Evolutionary conservation across 73 alveolate species (phyloP).

Genomic region (Tetrahymena elliotti): DNA sequence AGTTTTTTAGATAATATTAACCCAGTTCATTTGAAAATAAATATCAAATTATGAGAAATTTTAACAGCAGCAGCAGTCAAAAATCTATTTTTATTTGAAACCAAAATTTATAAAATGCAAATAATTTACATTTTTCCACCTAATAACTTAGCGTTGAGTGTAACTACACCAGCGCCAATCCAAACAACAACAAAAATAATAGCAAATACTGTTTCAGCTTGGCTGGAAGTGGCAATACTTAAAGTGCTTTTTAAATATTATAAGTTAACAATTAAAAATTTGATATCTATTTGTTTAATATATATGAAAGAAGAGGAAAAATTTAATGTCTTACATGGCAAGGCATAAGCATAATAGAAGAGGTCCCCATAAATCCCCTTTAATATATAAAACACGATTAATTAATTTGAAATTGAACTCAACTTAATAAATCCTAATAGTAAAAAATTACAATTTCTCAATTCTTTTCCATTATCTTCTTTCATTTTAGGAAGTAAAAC

Average conservation of each 20-base stretch:
- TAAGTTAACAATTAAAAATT: not conserved
- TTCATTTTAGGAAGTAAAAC: conserved; percentile 54
- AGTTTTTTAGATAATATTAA: not conserved
- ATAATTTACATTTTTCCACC: conserved; percentile 68
- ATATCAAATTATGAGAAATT: not conserved
- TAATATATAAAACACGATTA: not conserved
- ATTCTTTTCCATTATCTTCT: conserved; percentile 64
- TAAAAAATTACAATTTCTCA: conserved; percentile 61
- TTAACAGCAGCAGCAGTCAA: not conserved
- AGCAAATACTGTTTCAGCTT: conserved; percentile 48
- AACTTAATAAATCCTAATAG: not conserved
- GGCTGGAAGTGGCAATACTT: conserved; percentile 36
- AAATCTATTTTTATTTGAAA: not conserved
- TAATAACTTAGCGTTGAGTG: conserved; percentile 79
- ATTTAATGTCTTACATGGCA: conserved; percentile 28
- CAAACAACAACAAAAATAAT: conserved; percentile 81
- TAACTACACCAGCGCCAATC: conserved; percentile 86
- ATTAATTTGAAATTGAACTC: not conserved
- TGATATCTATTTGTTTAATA: not conserved
- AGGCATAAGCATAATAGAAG: conserved; percentile 57
- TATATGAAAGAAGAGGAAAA: conserved; percentile 24
- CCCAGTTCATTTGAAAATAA: not conserved
- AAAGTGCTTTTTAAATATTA: conserved; percentile 56
- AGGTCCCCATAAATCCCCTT: conserved; percentile 98
- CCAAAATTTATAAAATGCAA: not conserved